These are phyloP conservation scores for Multifurca ochricompacta DNA, from an alignment of 768 basidiomycete genomes.

Conservation along the genomic window DNA sequence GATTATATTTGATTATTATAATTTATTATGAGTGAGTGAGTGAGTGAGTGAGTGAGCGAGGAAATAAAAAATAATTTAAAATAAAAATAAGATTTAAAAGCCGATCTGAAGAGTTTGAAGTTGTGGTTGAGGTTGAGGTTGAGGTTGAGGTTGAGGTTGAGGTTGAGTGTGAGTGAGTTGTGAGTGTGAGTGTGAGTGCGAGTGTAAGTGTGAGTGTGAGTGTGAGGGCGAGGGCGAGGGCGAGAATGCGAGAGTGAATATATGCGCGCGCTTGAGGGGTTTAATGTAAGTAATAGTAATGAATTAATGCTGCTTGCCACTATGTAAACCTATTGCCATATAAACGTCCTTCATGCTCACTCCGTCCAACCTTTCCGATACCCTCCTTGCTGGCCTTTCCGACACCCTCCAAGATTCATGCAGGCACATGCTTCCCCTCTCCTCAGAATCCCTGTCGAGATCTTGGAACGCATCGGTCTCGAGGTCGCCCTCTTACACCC, in stretches of 20 bases:
- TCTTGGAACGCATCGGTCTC: slow-evolving; percentile 46
- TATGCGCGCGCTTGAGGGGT: not conserved
- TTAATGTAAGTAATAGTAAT: not conserved
- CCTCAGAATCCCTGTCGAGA: slow-evolving; percentile 33
- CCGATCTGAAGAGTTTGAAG: too few species aligned
- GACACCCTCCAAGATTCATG: slow-evolving; percentile 1
- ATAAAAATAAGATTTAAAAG: not conserved
- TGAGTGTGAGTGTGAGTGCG: too few species aligned
- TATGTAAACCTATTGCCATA: slow-evolving; percentile 8
- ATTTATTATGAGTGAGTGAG: too few species aligned
- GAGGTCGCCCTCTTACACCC: slow-evolving; percentile 35
- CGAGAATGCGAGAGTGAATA: not conserved
- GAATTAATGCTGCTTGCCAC: slow-evolving; percentile 4
- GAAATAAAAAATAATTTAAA: not conserved
- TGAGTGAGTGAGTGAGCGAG: too few species aligned
- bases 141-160: too few species aligned
- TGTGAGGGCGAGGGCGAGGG: not conserved
- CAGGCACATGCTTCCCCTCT: slow-evolving; percentile 1
- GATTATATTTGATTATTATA: too few species aligned
- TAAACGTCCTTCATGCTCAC: slow-evolving; percentile 12
- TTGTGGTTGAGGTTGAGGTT: too few species aligned
- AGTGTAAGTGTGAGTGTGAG: too few species aligned
- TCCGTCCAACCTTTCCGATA: slow-evolving; percentile 6
- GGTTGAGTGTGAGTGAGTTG: too few species aligned
- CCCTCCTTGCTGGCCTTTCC: not conserved